Conservation (phyloP, 2,329 filamentous ascomycete species). For the Triangularia setosa region DNA sequence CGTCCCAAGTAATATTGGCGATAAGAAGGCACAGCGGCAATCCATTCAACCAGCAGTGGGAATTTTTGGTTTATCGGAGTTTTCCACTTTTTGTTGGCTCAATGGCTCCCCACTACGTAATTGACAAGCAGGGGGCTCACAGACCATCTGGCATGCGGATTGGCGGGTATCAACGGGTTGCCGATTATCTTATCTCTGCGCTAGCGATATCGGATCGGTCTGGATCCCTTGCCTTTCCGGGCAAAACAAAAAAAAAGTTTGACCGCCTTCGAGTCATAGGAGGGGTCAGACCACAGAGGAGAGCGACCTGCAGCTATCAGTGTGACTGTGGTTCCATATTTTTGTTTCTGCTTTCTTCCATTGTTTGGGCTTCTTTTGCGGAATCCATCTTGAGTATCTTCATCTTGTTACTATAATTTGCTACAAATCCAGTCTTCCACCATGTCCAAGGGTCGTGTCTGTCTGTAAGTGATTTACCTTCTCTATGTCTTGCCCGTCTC, state of each 20-base stretch:
- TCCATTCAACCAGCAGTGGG: neutral
- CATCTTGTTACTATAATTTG: neutral
- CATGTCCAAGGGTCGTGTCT: constrained; percentile 34
- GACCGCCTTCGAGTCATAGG: constrained; percentile 18
- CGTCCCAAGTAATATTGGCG: neutral
- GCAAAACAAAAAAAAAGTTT: constrained; percentile 11
- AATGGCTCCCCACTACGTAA: constrained; percentile 9
- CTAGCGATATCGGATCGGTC: constrained; percentile 14
- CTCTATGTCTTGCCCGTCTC: neutral
- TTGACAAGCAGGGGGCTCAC: neutral
- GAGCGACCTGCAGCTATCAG: neutral
- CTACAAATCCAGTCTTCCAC: constrained; percentile 9
- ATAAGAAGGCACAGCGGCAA: neutral
- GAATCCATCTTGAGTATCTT: neutral
- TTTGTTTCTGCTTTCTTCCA: constrained; percentile 7
- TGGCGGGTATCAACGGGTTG: constrained; percentile 4
- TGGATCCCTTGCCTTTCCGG: neutral
- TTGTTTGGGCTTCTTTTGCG: neutral
- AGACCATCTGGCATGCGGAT: neutral
- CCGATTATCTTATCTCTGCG: constrained; percentile 6
- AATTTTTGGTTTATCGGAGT: constrained; percentile 8
- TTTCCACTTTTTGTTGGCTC: neutral
- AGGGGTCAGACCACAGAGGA: neutral
- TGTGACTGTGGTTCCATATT: neutral
- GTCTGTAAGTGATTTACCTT: constrained; percentile 28